phyloP scores from a whole-genome alignment of 345 rosid genomes.

The Ceriops tagal region DNA sequence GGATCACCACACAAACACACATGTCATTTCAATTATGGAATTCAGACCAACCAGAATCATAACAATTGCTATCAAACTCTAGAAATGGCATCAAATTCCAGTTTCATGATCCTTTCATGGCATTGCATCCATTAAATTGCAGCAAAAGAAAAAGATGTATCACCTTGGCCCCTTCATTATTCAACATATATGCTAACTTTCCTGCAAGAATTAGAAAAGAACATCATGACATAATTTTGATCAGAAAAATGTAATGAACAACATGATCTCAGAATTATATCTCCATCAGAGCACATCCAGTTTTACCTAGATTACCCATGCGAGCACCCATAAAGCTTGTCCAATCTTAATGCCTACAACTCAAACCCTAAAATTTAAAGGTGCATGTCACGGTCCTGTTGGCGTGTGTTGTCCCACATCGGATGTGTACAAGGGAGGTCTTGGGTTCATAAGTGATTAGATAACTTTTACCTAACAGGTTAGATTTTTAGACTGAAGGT shows the following conservation, averaged over 20 bases:
- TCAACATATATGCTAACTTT: conserved; percentile 83
- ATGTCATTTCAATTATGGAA: no score
- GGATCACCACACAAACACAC: no score
- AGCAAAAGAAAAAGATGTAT: conserved; percentile 21
- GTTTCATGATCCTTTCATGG: background rate
- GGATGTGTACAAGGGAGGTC: no score
- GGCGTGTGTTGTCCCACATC: no score
- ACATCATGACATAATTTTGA: background rate
- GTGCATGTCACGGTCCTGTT: no score
- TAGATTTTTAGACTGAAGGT: no score
- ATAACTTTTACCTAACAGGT: no score
- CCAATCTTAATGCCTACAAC: background rate
- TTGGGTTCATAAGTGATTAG: no score
- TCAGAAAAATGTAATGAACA: background rate
- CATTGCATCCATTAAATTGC: conserved; percentile 1
- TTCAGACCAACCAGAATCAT: no score
- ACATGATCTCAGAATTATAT: background rate
- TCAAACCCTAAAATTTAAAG: background rate
- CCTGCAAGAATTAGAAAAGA: conserved; percentile 45
- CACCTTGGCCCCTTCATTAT: conserved; percentile 86
- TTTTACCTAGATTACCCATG: background rate
- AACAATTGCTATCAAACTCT: no score
- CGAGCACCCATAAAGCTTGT: background rate
- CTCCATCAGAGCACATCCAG: background rate
- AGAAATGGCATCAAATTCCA: background rate